A percentile compares a stretch with the other conserved stretches of the same genome.
These are phyloP conservation scores for Sclerotinia minor DNA, from an alignment of 2,329 filamentous ascomycete genomes.

Conservation along the genomic window DNA sequence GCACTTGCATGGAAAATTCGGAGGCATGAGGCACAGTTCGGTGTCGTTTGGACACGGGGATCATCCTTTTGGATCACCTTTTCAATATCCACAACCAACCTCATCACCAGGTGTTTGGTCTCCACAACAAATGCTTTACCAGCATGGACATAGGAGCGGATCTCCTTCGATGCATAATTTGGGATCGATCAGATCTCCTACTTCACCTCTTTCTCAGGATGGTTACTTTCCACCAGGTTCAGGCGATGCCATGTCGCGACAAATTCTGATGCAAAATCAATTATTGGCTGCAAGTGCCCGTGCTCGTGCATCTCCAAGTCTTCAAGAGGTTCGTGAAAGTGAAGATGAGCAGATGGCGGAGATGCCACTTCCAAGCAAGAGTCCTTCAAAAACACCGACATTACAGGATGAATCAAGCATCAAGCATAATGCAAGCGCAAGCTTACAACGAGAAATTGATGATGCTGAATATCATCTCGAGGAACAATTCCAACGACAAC, in stretches of 20 bases:
- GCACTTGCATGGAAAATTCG: slow-evolving; percentile 58
- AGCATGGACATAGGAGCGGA: slow-evolving; percentile 55
- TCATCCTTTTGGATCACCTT: slow-evolving; percentile 62
- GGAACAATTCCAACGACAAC: slow-evolving; percentile 73
- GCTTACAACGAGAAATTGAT: slow-evolving; percentile 79
- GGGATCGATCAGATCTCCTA: slow-evolving; percentile 60
- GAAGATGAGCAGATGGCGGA: slow-evolving; percentile 57
- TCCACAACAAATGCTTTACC: slow-evolving; percentile 54
- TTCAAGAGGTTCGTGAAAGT: slow-evolving; percentile 73
- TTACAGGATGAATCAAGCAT: slow-evolving; percentile 57
- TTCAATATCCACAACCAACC: slow-evolving; percentile 61
- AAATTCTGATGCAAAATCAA: slow-evolving; percentile 52
- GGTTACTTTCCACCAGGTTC: slow-evolving; percentile 39
- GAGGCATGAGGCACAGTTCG: slow-evolving; percentile 64
- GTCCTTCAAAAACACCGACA: slow-evolving; percentile 53
- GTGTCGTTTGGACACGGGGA: slow-evolving; percentile 62
- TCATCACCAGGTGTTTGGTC: slow-evolving; percentile 61
- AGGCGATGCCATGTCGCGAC: slow-evolving; percentile 46
- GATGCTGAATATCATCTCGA: slow-evolving; percentile 84
- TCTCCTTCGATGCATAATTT: slow-evolving; percentile 64
- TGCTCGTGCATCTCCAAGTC: slow-evolving; percentile 57
- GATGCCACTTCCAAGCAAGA: slow-evolving; percentile 44
- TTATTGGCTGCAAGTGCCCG: slow-evolving; percentile 45
- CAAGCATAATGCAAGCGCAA: slow-evolving; percentile 71
- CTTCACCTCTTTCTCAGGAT: slow-evolving; percentile 58